These are phyloP conservation scores for Populus euphratica DNA, from an alignment of 345 rosid species.

Conservation along the genomic window DNA sequence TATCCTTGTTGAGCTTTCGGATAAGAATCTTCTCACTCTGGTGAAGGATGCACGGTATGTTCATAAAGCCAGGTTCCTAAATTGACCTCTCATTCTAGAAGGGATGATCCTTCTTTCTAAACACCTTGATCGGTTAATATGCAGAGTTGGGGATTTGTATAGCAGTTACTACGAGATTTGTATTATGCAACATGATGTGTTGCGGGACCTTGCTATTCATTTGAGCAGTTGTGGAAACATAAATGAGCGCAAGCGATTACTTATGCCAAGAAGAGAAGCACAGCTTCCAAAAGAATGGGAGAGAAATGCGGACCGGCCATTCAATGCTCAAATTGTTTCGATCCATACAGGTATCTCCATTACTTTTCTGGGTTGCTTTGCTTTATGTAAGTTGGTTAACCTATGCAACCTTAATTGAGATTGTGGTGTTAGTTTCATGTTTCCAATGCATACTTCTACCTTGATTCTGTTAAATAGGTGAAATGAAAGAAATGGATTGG, in stretches of 20 bases:
- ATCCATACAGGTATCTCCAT: constrained; percentile 57
- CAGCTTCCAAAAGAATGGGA: constrained; percentile 82
- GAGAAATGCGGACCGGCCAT: constrained; percentile 53
- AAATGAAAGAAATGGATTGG: constrained; percentile 88
- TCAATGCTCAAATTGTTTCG: constrained; percentile 74
- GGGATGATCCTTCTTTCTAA: neutral
- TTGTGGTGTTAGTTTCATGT: neutral
- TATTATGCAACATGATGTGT: constrained; percentile 83
- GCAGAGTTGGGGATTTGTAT: constrained; percentile 66
- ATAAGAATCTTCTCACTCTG: constrained; percentile 74
- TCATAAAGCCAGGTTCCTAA: neutral
- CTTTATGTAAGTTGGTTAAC: neutral
- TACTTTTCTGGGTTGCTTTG: neutral
- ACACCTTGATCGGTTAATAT: constrained; percentile 17
- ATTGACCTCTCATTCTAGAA: neutral
- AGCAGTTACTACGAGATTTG: constrained; percentile 66
- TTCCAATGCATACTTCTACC: neutral
- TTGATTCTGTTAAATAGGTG: constrained; percentile 39
- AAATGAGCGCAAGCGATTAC: constrained; percentile 44
- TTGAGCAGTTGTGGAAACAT: constrained; percentile 42
- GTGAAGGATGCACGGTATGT: constrained; percentile 71
- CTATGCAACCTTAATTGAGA: neutral
- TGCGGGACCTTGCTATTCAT: constrained; percentile 82
- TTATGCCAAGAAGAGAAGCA: constrained; percentile 70
- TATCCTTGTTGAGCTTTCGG: constrained; percentile 59